Conservation (phyloP, 2,329 filamentous ascomycete species). For the Neopestalotiopsis sp. region DNA sequence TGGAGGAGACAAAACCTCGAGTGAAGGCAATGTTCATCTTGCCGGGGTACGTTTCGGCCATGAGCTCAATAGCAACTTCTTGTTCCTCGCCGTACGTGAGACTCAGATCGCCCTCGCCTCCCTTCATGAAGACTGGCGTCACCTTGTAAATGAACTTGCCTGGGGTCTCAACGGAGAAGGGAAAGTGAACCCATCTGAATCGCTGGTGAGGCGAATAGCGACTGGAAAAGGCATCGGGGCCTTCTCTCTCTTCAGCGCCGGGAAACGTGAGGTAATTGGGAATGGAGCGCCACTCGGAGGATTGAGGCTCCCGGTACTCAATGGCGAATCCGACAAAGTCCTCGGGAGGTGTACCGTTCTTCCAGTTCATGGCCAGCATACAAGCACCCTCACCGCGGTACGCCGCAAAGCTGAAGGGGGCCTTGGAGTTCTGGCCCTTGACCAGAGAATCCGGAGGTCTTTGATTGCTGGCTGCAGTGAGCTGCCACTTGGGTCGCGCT, state of each 20-base stretch:
- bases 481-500: background rate
- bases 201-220: background rate
- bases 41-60: slow-evolving; percentile 8
- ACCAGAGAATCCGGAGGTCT: background rate
- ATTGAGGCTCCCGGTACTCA: slow-evolving; percentile 5
- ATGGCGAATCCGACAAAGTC: slow-evolving; percentile 13
- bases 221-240: slow-evolving; percentile 2
- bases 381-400: slow-evolving; percentile 6
- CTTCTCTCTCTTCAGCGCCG: background rate
- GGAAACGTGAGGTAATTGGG: slow-evolving; percentile 5
- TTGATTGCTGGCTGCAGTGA: slow-evolving; percentile 4
- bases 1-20: slow-evolving; percentile 6
- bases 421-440: slow-evolving; percentile 4
- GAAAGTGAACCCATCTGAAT: slow-evolving; percentile 10
- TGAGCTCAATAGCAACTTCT: background rate
- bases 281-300: background rate
- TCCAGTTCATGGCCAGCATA: slow-evolving; percentile 13
- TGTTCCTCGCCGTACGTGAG: slow-evolving; percentile 2
- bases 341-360: slow-evolving; percentile 4
- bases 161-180: background rate
- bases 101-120: background rate
- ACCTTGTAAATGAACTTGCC: slow-evolving; percentile 6
- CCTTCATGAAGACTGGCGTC: slow-evolving; percentile 7
- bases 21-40: slow-evolving; percentile 12
- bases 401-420: background rate